Base-by-base conservation (phyloP, 2,329 filamentous ascomycete genomes). In the Ophiostoma montium region DNA sequence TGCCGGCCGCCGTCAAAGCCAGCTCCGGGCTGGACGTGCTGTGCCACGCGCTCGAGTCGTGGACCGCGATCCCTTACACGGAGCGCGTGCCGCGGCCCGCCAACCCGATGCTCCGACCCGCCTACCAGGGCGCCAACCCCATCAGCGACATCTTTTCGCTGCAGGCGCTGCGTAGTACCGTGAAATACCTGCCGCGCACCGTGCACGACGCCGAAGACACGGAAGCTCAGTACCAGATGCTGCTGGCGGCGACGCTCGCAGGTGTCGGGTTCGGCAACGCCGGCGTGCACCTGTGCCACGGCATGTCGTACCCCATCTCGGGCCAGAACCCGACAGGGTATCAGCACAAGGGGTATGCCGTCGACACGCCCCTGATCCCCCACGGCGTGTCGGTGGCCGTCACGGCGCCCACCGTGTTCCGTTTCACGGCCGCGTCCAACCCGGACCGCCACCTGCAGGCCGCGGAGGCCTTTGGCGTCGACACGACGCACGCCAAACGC, bases 181-280 rank as follows among this genome's bases (percentile, higher is more conserved):
- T 95, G 55, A 89, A 95, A 67, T 98, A 95, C 61, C 80, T 98
- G 0, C 92, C 90, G 0, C 79, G 90, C 50, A 84, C 88, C 0
- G 85, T 94, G 3, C 80, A 75, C 51, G 85, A 96, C 59, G 88
- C 90, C 0, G 88, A 95, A 32, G 92, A 98, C 63, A 73, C 78
- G 53, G 92, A 96, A 64, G 94, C 94, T 0, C 92, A 98, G 65
- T 84, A 78, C 31, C 81, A 96, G 65, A 98, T 98, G 94, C 74
- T 98, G 30, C 77, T 98, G 18, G 92, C 92, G 2, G 85, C 92
- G 1, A 98, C 92, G 3, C 52, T 98, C 2, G 92, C 94, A 0
- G 92, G 92, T 42, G 88, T 98, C 3, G 92, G 92, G 0, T 98
- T 98, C 63, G 92, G 94, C 18, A 98, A 98, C 59, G 94, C 94